Base-by-base conservation (phyloP, 2,329 filamentous ascomycete species). In the Orbilia oligospora region DNA sequence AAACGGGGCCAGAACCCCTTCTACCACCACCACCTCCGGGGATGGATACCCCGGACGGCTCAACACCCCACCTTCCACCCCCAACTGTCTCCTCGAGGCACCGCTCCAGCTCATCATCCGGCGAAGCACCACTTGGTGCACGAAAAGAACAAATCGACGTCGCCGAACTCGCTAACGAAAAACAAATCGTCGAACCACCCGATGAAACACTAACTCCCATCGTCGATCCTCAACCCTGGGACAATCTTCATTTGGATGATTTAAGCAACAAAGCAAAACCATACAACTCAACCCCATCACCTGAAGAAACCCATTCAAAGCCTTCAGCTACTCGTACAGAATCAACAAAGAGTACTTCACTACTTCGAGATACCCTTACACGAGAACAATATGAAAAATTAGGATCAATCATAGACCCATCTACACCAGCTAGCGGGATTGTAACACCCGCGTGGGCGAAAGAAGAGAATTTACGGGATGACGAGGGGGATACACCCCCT, bases 211-310 rank as follows among this genome's bases (percentile, higher is more conserved):
- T 53, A 61, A 71, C 66, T 3, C 65, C 72, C 1, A 20, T 66
- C 20, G 18, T 49, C 12, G 67, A 77, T 51, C 69, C 58, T 14
- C 66, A 67, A 16, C 73, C 67, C 1, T 77, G 73, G 73, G 73
- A 77, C 68, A 67, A 41, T 8, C 65, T 77, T 36, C 30, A 77
- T 5, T 41, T 77, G 1, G 58, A 63, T 38, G 73, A 77, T 27
- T 38, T 77, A 20, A 77, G 73, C 38, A 69, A 69, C n/a, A 77
- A 77, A 63, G 48, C 66, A 30, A 77, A 68, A 44, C 67, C 36
- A 20, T 73, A 73, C 49, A 41, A 38, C 49, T 41, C 46, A 14
- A 66, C 66, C 3, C 41, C 66, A 24, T 53, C 73, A 14, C 58
- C 73, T 18, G 67, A 77, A 49, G 73, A 51, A 38, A 36, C 51